Evolutionary conservation across 1,284 basidiomycete species (phyloP).

Genomic region (Ustilago shanxiensis): DNA sequence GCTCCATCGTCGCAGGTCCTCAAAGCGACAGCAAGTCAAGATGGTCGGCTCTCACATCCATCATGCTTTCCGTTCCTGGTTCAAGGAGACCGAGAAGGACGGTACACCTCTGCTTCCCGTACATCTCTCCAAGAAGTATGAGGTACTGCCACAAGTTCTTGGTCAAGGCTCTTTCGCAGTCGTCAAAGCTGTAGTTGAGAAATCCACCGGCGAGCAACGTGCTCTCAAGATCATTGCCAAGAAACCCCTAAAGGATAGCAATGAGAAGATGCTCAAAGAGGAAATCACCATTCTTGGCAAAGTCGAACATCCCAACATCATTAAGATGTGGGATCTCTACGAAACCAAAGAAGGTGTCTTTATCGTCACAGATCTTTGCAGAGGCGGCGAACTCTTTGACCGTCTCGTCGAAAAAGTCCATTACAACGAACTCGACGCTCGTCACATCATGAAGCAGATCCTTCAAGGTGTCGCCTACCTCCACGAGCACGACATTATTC

Average conservation of each 20-base stretch:
- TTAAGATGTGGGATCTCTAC: constrained; percentile 68
- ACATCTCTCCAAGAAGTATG: constrained; percentile 65
- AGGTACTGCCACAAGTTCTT: constrained; percentile 48
- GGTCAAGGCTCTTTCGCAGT: constrained; percentile 68
- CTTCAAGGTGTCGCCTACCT: constrained; percentile 66
- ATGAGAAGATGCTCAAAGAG: constrained; percentile 64
- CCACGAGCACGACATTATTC: constrained; percentile 66
- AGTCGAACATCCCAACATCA: constrained; percentile 66
- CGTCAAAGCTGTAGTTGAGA: constrained; percentile 59
- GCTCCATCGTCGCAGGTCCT: constrained; percentile 24
- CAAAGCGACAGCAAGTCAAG: constrained; percentile 48
- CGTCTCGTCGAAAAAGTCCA: constrained; percentile 63
- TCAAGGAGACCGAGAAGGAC: constrained; percentile 64
- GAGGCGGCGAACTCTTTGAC: constrained; percentile 68
- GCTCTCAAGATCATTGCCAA: constrained; percentile 69
- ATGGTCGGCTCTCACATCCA: constrained; percentile 65
- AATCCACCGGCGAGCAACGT: constrained; percentile 54
- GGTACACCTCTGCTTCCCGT: constrained; percentile 61
- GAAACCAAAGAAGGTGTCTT: constrained; percentile 69
- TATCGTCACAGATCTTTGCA: constrained; percentile 68
- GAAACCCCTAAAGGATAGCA: constrained; percentile 64
- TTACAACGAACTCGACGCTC: constrained; percentile 68
- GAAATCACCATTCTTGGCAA: constrained; percentile 66
- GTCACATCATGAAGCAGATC: constrained; percentile 65
- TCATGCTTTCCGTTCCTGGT: constrained; percentile 63